phyloP scores from a whole-genome alignment of 108 stramenopile species.

The Cylindrotheca fusiformis region DNA sequence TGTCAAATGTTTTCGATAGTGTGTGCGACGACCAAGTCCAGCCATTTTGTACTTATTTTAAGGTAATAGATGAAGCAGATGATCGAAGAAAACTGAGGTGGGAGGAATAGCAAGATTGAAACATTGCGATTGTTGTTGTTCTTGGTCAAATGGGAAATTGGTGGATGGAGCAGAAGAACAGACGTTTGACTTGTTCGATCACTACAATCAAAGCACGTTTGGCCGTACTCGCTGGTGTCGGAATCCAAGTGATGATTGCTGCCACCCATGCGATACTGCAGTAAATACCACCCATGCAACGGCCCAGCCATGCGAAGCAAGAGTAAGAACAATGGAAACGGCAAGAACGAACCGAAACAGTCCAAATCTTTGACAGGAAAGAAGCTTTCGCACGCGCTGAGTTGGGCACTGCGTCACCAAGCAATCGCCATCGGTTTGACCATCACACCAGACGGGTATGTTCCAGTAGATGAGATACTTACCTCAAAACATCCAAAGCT shows the following conservation, averaged over 20 bases:
- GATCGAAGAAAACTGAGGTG: background rate
- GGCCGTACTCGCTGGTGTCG: too few relatives aligned
- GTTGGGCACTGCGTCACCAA: constrained; percentile 73
- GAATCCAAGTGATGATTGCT: background rate
- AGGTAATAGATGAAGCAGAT: too few relatives aligned
- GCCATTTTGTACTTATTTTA: background rate
- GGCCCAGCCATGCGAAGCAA: background rate
- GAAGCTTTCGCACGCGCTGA: constrained; percentile 55
- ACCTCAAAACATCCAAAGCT: constrained; percentile 43
- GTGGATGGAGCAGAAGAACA: too few relatives aligned
- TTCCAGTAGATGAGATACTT: constrained; percentile 58
- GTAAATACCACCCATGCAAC: background rate
- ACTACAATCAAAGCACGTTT: too few relatives aligned
- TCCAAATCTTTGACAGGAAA: constrained; percentile 1
- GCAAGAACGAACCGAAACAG: too few relatives aligned
- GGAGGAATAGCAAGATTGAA: too few relatives aligned
- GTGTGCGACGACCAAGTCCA: constrained; percentile 33
- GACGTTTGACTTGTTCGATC: too few relatives aligned
- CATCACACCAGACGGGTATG: constrained; percentile 66
- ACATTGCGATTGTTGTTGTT: too few relatives aligned
- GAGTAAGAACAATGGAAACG: too few relatives aligned
- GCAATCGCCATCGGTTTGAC: constrained; percentile 57
- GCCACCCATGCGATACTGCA: constrained; percentile 1
- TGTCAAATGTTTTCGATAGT: constrained; percentile 86
- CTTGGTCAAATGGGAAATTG: too few relatives aligned